Percentiles rank a stretch among this genome's conserved stretches.
Conservation (phyloP, 257 asterid species). For the Fraxinus cuspidata region DNA sequence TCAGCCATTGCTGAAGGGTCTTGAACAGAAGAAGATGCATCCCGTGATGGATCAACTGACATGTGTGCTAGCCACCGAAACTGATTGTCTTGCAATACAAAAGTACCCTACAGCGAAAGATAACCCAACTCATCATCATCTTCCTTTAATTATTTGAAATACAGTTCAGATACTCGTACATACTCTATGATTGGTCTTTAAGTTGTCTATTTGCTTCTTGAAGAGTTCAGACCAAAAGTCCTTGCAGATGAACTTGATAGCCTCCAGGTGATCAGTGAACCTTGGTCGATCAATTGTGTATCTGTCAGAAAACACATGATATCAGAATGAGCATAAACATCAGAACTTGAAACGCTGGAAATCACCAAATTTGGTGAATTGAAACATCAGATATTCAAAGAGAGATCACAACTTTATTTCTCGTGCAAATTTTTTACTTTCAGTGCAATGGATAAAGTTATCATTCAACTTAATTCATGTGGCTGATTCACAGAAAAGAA, state of each 20-base stretch:
- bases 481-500: neutral
- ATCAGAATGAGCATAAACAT: constrained; percentile 2
- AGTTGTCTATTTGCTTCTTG: constrained; percentile 97
- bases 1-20: constrained; percentile 94
- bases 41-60: constrained; percentile 78
- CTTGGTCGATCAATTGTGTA: constrained; percentile 95
- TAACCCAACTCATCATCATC: constrained; percentile 9
- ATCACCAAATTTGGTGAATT: neutral
- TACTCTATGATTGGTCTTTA: constrained; percentile 95
- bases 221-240: constrained; percentile 99
- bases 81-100: constrained; percentile 90
- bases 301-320: constrained; percentile 38
- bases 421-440: neutral
- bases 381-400: neutral
- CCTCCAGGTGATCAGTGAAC: constrained; percentile 92
- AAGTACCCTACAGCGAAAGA: constrained; percentile 70
- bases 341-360: constrained; percentile 9
- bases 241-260: constrained; percentile 95
- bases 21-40: constrained; percentile 73
- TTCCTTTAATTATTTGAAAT: constrained; percentile 10
- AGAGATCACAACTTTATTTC: constrained; percentile 1
- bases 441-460: neutral
- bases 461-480: neutral
- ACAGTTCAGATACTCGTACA: constrained; percentile 33
- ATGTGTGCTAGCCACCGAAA: constrained; percentile 88